These are phyloP conservation scores for Leccinum ochraceum DNA, from an alignment of 768 basidiomycete genomes.

Conservation along the genomic window DNA sequence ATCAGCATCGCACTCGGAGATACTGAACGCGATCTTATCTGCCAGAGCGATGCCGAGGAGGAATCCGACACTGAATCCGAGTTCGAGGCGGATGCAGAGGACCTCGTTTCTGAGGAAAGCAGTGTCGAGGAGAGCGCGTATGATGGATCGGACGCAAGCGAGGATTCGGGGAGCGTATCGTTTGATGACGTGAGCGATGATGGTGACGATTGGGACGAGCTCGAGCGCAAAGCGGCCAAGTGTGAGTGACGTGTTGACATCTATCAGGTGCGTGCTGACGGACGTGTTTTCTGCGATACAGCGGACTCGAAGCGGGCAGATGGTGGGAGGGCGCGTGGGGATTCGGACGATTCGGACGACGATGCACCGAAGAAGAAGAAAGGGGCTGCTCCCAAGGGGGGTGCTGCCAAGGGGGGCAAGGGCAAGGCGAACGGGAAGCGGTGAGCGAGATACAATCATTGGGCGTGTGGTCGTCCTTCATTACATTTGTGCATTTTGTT, in stretches of 20 bases:
- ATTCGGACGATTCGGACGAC: slow-evolving; percentile 55
- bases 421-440: slow-evolving; percentile 45
- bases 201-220: slow-evolving; percentile 95
- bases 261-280: neutral
- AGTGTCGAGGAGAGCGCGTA: slow-evolving; percentile 57
- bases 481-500: neutral
- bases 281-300: slow-evolving; percentile 17
- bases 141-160: slow-evolving; percentile 53
- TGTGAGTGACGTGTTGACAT: slow-evolving; percentile 42
- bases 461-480: neutral
- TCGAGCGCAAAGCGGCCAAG: slow-evolving; percentile 90
- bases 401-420: slow-evolving; percentile 27
- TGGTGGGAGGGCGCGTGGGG: slow-evolving; percentile 40
- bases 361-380: slow-evolving; percentile 51
- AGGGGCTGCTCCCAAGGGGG: slow-evolving; percentile 20
- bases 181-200: slow-evolving; percentile 66
- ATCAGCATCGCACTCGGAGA: neutral
- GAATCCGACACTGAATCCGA: slow-evolving; percentile 69
- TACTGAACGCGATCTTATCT: slow-evolving; percentile 43
- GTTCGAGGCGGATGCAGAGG: slow-evolving; percentile 54
- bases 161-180: slow-evolving; percentile 64
- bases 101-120: slow-evolving; percentile 41
- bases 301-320: slow-evolving; percentile 52
- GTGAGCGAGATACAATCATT: slow-evolving; percentile 22
- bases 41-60: slow-evolving; percentile 58